Base-by-base conservation (phyloP, 2,329 filamentous ascomycete genomes). In the Fusarium cyanostomum region DNA sequence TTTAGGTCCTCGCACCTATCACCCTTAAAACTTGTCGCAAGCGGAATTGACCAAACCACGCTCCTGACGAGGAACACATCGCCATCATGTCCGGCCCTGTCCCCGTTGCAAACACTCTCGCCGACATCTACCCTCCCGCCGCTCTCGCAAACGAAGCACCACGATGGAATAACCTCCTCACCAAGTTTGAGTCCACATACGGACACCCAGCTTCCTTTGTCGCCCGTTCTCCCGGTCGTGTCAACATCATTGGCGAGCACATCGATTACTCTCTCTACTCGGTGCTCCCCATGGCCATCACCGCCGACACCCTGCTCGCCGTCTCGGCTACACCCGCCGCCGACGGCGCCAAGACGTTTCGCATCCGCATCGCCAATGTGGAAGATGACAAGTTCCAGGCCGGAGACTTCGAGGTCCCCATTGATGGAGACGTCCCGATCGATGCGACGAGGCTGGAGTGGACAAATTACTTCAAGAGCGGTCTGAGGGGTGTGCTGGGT, bases 231-330 rank as follows among this genome's bases (percentile, higher is more conserved):
- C 95, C 95, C 1, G 95, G 95, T 59, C 87, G 95, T 67, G 95
- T 99, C 67, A 98, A 98, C 81, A 95, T 99, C 73, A 97, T 99
- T 74, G 95, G 95, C 77, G 95, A 99, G 84, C 95, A 99, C 81
- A 97, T 99, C 72, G 95, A 99, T 81, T 99, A 99, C 81, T 97
- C 92, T 12, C 86, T 99, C 16, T 99, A 98, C 82, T 89, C 95
- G 69, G 94, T 97, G 58, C 84, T 99, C 21, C 95, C 95, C 49
- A 97, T 97, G 88, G 95, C 94, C 62, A 93, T 98, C 67, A 92
- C 91, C 7, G 91, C 92, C 62, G 95, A 99, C 77, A 90, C 93
- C 55, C 85, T 99, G 58, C 86, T 99, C 72, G 95, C 94, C 49
- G 91, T 97, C 33, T 84, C 76, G 70, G 79, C 83, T 54, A 82